Percentiles rank a stretch among this genome's conserved stretches.
Conservation (phyloP, 2,329 filamentous ascomycete species). For the Cercospora zeae-maydis region DNA sequence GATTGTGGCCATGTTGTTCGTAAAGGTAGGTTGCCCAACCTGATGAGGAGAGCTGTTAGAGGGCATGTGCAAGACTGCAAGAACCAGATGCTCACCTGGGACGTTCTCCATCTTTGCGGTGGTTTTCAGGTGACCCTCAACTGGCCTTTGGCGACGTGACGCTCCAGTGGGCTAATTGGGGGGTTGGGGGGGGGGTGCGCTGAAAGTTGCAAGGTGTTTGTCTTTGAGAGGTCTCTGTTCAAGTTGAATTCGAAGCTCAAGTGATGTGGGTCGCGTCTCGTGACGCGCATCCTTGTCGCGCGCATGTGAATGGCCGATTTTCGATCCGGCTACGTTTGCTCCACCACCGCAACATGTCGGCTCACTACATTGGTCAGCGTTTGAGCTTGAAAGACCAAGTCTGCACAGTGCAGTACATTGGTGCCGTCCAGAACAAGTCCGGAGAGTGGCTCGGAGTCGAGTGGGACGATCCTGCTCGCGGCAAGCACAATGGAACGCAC, state of each 20-base stretch:
- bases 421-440: conserved; percentile 68
- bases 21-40: conserved; percentile 35
- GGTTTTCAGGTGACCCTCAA: not conserved
- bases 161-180: not conserved
- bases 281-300: not conserved
- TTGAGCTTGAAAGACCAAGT: conserved; percentile 72
- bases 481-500: conserved; percentile 86
- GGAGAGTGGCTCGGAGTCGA: conserved; percentile 90
- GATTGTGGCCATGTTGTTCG: conserved; percentile 17
- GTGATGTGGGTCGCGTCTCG: not conserved
- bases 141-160: not conserved
- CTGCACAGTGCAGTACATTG: conserved; percentile 83
- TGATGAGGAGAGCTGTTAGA: conserved; percentile 13
- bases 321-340: not conserved
- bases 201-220: conserved; percentile 3
- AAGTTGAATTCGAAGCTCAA: not conserved
- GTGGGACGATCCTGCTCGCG: conserved; percentile 84
- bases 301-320: conserved; percentile 3
- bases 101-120: conserved; percentile 30
- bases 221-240: not conserved
- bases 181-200: not conserved
- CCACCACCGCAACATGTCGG: conserved; percentile 9
- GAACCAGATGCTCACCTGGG: conserved; percentile 25
- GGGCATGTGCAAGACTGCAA: not conserved
- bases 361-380: conserved; percentile 58